Conservation (phyloP, 2,329 filamentous ascomycete genomes). For the Calonectria naviculata region DNA sequence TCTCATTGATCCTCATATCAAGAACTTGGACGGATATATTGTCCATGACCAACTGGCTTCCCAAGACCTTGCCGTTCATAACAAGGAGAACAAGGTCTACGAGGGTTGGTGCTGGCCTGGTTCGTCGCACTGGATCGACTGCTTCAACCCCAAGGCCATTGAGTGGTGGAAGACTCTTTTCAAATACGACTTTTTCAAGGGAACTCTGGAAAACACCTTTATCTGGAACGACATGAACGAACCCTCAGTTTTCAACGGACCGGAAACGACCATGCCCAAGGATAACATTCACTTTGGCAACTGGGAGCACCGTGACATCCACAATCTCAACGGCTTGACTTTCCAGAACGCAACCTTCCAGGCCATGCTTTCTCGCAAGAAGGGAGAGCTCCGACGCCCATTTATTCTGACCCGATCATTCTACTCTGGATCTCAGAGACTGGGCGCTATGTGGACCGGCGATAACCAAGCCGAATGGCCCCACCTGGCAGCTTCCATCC, state of each 20-base stretch:
- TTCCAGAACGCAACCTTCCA: constrained; percentile 95
- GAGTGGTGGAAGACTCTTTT: constrained; percentile 94
- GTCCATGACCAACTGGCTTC: constrained; percentile 85
- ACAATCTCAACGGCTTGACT: constrained; percentile 96
- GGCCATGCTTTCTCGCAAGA: constrained; percentile 85
- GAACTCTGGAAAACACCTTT: constrained; percentile 86
- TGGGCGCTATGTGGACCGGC: constrained; percentile 98
- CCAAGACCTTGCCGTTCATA: constrained; percentile 85
- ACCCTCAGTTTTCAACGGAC: constrained; percentile 98
- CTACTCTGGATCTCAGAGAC: constrained; percentile 88
- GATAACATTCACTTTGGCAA: constrained; percentile 92
- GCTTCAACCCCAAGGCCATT: constrained; percentile 91
- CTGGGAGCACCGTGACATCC: constrained; percentile 97
- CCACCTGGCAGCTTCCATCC: constrained; percentile 87
- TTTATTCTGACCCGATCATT: constrained; percentile 95
- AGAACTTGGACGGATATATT: constrained; percentile 83
- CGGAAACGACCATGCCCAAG: constrained; percentile 98
- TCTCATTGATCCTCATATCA: constrained; percentile 98
- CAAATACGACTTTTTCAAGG: constrained; percentile 88
- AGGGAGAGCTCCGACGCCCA: constrained; percentile 85
- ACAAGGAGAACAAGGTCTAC: constrained; percentile 89
- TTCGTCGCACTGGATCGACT: constrained; percentile 95
- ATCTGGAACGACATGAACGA: constrained; percentile 99
- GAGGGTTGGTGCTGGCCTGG: constrained; percentile 99
- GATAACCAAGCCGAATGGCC: constrained; percentile 96